Evolutionary conservation across 208 protist species (phyloP), one percentile per base, ranked within the genome.

Genomic region (Tritrichomonas foetus): DNA sequence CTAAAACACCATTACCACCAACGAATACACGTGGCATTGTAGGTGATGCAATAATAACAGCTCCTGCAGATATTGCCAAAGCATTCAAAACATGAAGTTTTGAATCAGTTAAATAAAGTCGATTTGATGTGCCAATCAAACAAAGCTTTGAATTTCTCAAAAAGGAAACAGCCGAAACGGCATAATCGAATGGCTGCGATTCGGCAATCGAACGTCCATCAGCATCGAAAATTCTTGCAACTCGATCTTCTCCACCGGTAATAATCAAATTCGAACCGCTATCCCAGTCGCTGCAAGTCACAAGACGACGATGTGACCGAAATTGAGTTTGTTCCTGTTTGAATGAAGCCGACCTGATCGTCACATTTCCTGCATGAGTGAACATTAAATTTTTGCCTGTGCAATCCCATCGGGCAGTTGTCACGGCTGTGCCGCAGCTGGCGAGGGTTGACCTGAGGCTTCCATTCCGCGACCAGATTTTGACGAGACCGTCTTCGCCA

Each of bases 401-500:
- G 20, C 41, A 89, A 89, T 89, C 78, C 78, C 78, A 89, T n/a
- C 57, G 33, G 27, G 57, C 33, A 39, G 78, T 57, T n/a, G 78
- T 89, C 1, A 89, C 47, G 14, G 94, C 44, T 27, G 36, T 93
- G 3, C 93, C 72, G 30, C 72, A 92, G 22, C 61, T 78, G 16
- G 93, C 94, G 5, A 94, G 50, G 33, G 69, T 57, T 39, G 72
- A 75, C 20, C 94, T 89, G 22, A 94, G 49, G 50, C 27, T 94
- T n/a, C 94, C 94, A 30, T 57, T 93, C 69, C 94, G 39, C 5
- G 74, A 93, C 94, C 94, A 94, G 3, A 93, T 89, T 39, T 80
- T 69, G n/a, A 94, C 57, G 2, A 78, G 66, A 14, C 94, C 94
- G 30, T 94, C 94, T 89, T 94, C 94, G 9, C 94, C 94, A 33